Percentiles rank a stretch among this genome's conserved stretches.
Conservation (phyloP, 108 stramenopile genomes). For the Aurantiochytrium sp. region DNA sequence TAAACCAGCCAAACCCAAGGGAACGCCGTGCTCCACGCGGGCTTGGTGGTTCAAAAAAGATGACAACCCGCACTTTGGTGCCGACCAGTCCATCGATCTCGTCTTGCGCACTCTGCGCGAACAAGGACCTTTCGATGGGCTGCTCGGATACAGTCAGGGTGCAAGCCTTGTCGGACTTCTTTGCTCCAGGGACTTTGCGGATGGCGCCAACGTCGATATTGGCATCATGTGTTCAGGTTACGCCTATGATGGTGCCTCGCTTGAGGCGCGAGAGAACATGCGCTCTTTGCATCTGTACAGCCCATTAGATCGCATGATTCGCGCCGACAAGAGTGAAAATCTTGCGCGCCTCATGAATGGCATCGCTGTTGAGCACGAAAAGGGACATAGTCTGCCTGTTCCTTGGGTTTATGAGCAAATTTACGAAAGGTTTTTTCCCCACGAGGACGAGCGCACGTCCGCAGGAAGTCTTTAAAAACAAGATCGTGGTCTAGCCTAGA, state of each 20-base stretch:
- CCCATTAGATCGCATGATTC: neutral
- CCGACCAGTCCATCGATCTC: neutral
- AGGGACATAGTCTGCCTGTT: neutral
- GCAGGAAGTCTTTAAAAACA: too few relatives aligned
- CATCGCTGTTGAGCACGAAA: neutral
- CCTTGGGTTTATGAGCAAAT: neutral
- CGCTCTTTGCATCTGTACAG: neutral
- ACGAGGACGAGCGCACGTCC: too few relatives aligned
- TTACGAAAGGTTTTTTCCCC: neutral
- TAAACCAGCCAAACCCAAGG: neutral
- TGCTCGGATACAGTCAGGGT: conserved; percentile 21
- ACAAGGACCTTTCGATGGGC: conserved; percentile 2
- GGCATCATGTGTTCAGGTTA: neutral
- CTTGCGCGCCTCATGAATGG: neutral
- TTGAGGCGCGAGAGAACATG: neutral
- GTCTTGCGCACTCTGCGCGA: neutral
- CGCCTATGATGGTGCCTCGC: neutral
- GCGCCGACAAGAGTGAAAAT: neutral
- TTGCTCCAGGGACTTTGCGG: neutral
- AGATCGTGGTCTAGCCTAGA: too few relatives aligned
- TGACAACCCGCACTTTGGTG: neutral
- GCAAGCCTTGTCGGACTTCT: neutral
- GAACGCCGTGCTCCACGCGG: neutral
- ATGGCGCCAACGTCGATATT: neutral
- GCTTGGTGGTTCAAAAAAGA: neutral